These are phyloP conservation scores for Acorus gramineus DNA, from an alignment of 106 monocot species.

Conservation along the genomic window DNA sequence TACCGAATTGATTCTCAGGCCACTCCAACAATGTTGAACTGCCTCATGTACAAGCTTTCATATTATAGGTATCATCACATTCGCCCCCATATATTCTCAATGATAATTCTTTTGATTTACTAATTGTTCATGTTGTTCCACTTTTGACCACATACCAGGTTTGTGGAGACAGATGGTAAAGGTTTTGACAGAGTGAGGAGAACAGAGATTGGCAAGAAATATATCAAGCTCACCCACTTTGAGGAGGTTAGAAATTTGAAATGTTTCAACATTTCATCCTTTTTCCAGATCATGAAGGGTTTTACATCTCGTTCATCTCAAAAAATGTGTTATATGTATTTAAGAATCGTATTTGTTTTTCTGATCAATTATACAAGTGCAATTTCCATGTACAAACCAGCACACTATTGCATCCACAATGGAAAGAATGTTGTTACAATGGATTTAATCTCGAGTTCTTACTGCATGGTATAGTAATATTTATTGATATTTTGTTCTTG, in stretches of 20 bases:
- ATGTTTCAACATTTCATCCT: not conserved
- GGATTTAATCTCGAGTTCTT: too few relatives aligned
- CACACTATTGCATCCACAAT: too few relatives aligned
- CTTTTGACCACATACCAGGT: not conserved
- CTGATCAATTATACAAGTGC: not conserved
- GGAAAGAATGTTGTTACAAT: too few relatives aligned
- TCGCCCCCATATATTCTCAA: not conserved
- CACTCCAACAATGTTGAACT: slow-evolving; percentile 29
- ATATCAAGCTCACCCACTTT: slow-evolving; percentile 19
- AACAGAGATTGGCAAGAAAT: slow-evolving; percentile 26
- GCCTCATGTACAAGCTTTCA: slow-evolving; percentile 34
- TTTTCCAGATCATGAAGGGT: not conserved
- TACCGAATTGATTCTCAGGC: slow-evolving; percentile 30
- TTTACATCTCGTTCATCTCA: too few relatives aligned
- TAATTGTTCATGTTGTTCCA: not conserved
- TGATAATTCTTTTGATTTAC: not conserved
- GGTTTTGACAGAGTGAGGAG: slow-evolving; percentile 29
- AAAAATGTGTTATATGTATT: too few relatives aligned
- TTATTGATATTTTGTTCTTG: not conserved
- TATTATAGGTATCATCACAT: slow-evolving; percentile 21
- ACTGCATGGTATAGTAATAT: not conserved
- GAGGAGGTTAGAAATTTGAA: slow-evolving; percentile 15
- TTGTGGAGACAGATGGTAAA: not conserved
- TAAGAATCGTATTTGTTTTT: not conserved
- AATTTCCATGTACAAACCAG: not conserved